phyloP scores from a whole-genome alignment of 768 basidiomycete species.

The Boletus speciosus region DNA sequence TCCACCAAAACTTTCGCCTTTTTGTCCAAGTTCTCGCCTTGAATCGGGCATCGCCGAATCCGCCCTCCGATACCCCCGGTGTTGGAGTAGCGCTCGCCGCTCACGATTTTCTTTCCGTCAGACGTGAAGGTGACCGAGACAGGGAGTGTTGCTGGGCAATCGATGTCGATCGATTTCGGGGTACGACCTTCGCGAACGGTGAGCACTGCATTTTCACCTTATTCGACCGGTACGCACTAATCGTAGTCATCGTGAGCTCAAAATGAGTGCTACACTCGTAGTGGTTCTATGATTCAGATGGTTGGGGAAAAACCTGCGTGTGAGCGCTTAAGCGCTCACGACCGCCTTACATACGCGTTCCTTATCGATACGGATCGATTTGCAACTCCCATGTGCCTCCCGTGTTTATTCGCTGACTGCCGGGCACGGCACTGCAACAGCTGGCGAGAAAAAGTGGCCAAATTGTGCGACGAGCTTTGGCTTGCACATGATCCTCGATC shows the following conservation, averaged over 20 bases:
- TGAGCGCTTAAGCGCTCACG: too few species aligned
- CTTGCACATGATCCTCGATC: too few species aligned
- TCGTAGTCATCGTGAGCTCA: not conserved
- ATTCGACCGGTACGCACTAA: not conserved
- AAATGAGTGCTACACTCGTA: not conserved
- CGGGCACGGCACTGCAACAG: too few species aligned
- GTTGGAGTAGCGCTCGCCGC: not conserved
- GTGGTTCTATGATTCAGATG: not conserved
- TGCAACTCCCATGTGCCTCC: too few species aligned
- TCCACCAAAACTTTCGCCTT: not conserved
- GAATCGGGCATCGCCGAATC: conserved; percentile 1
- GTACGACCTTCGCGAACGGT: not conserved
- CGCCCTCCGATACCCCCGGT: not conserved
- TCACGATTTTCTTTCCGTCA: conserved; percentile 4
- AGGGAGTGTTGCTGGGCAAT: conserved; percentile 1
- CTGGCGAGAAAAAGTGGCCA: too few species aligned
- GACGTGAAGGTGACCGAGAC: conserved; percentile 4
- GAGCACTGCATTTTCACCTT: not conserved
- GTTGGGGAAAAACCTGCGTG: not conserved
- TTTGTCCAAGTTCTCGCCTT: not conserved
- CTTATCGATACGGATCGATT: too few species aligned
- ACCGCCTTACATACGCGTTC: too few species aligned
- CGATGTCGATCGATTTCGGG: not conserved
- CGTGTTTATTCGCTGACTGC: too few species aligned
- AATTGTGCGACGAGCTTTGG: too few species aligned